Percentiles rank a stretch among this genome's conserved stretches.
These are phyloP conservation scores for Solanum microdontum DNA, from an alignment of 257 asterid genomes.

Conservation along the genomic window DNA sequence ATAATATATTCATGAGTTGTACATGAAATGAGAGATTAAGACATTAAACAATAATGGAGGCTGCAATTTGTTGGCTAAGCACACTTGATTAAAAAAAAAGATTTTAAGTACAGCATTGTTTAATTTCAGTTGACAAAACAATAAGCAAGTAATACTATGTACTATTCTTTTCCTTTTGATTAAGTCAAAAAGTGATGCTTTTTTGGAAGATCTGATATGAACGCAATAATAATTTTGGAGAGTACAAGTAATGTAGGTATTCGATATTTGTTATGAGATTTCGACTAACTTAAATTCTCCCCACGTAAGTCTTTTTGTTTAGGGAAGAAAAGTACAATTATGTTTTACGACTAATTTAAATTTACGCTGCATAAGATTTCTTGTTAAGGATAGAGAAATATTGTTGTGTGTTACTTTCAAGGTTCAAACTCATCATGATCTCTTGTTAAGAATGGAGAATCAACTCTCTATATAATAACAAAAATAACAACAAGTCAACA, in stretches of 20 bases:
- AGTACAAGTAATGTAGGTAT: not conserved
- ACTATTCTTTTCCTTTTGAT: not conserved
- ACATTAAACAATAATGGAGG: not conserved
- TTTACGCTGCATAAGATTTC: not conserved
- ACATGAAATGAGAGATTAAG: not conserved
- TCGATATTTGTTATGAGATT: not conserved
- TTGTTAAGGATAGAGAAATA: not conserved
- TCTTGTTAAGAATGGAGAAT: not conserved
- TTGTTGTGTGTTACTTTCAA: fast-evolving
- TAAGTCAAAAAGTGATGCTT: not conserved
- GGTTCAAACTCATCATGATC: not conserved
- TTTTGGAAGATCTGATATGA: not conserved
- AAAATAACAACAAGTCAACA: not conserved
- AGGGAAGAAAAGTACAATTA: not conserved
- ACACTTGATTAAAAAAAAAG: not conserved
- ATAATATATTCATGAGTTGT: not conserved
- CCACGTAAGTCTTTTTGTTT: not conserved
- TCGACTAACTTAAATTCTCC: not conserved
- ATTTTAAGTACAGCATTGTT: not conserved
- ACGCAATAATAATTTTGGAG: not conserved
- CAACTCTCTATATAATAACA: not conserved
- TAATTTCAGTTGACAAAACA: not conserved
- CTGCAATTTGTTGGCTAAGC: not conserved
- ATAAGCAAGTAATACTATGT: not conserved
- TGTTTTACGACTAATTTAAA: no score